A percentile compares a stretch with the other conserved stretches of the same genome.
phyloP scores from a whole-genome alignment of 306 rosid species.

The Castanea sativa region DNA sequence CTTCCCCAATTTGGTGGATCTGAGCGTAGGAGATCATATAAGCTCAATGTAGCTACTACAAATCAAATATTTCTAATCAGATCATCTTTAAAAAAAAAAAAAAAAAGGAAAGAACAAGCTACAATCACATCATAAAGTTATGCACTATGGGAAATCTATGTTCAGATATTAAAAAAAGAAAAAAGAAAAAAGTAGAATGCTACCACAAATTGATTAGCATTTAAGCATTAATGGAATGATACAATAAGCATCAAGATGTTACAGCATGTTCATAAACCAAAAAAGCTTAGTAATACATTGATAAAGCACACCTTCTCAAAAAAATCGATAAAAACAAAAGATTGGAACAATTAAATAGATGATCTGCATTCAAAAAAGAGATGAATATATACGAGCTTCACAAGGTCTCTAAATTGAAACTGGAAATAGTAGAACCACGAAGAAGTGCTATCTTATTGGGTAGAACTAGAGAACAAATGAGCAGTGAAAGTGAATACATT shows the following conservation, averaged over 20 bases:
- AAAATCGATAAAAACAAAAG: neutral
- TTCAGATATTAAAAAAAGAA: neutral
- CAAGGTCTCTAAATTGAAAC: neutral
- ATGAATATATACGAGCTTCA: neutral
- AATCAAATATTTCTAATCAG: constrained; percentile 20
- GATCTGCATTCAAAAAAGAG: neutral
- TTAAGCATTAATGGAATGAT: neutral
- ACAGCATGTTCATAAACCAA: neutral
- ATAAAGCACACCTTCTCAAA: neutral
- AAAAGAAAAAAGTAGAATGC: neutral
- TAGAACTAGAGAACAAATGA: neutral
- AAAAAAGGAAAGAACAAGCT: neutral
- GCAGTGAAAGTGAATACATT: neutral
- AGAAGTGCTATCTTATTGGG: neutral
- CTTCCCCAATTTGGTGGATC: constrained; percentile 51
- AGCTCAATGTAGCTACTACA: constrained; percentile 58
- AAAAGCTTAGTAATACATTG: neutral
- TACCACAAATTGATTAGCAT: neutral
- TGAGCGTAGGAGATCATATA: constrained; percentile 73
- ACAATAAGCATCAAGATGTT: neutral
- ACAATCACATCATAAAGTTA: neutral
- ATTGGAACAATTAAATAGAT: neutral
- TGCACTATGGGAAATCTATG: neutral
- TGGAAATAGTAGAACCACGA: neutral
- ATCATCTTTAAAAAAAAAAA: neutral